Evolutionary conservation across 148 eudicot species (phyloP).

Genomic region (Chenopodium album): DNA sequence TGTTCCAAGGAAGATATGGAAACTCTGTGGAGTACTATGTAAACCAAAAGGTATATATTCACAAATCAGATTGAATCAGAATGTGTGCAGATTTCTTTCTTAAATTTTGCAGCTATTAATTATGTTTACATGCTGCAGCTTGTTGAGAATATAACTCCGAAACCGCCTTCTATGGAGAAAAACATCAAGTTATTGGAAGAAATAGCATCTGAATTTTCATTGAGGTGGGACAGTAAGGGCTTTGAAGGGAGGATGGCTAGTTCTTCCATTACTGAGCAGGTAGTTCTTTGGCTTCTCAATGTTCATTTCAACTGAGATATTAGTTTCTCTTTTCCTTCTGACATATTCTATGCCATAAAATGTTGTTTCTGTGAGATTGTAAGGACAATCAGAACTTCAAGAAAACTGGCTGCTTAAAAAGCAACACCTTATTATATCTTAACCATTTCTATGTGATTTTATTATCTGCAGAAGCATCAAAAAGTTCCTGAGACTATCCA

Average conservation of each 20-base stretch:
- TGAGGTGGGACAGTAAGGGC: slow-evolving; percentile 73
- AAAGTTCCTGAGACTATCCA: slow-evolving; percentile 28
- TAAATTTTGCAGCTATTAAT: slow-evolving; percentile 22
- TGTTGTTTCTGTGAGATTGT: not conserved
- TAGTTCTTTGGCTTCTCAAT: slow-evolving; percentile 18
- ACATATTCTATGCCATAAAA: not conserved
- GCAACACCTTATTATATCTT: not conserved
- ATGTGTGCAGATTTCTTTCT: not conserved
- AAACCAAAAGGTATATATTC: slow-evolving; percentile 55
- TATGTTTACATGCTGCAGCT: slow-evolving; percentile 48
- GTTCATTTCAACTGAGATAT: not conserved
- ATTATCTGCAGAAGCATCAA: slow-evolving; percentile 38
- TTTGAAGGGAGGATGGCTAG: slow-evolving; percentile 67
- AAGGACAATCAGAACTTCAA: not conserved
- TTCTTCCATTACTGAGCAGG: slow-evolving; percentile 54
- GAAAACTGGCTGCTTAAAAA: not conserved
- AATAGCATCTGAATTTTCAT: slow-evolving; percentile 72
- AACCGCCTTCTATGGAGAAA: slow-evolving; percentile 59
- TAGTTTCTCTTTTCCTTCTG: not conserved
- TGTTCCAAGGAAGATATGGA: slow-evolving; percentile 82
- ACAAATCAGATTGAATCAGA: slow-evolving; percentile 3
- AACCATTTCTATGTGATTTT: not conserved
- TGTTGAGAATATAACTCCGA: slow-evolving; percentile 60
- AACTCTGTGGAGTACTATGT: slow-evolving; percentile 70
- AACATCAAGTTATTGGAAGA: slow-evolving; percentile 72